Conservation (phyloP, 306 rosid species). For the Trifolium fragiferum region DNA sequence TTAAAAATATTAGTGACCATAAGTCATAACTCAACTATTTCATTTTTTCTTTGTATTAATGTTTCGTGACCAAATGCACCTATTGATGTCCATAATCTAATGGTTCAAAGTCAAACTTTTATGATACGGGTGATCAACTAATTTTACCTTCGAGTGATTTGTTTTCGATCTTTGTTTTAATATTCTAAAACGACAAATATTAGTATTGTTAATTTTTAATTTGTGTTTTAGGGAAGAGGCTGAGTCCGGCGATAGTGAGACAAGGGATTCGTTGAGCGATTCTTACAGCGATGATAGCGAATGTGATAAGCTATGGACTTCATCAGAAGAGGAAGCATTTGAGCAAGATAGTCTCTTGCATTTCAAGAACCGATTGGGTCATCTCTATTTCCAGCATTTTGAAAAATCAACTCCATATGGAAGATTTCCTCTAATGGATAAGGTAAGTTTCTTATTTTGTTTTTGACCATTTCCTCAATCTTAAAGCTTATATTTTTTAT, state of each 20-base stretch:
- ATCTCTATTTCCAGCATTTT: slow-evolving; percentile 73
- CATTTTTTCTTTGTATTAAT: too few relatives aligned
- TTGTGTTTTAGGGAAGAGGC: slow-evolving; percentile 67
- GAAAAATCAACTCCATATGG: slow-evolving; percentile 94
- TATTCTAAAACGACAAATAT: not conserved
- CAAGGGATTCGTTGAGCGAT: slow-evolving; percentile 80
- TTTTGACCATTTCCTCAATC: not conserved
- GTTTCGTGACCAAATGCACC: not conserved
- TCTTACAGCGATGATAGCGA: slow-evolving; percentile 83
- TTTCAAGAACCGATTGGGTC: slow-evolving; percentile 70
- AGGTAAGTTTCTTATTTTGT: slow-evolving; percentile 50
- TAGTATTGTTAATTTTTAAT: not conserved
- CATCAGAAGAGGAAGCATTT: slow-evolving; percentile 82
- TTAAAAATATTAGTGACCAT: too few relatives aligned
- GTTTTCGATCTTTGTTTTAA: too few relatives aligned
- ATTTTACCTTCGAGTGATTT: too few relatives aligned
- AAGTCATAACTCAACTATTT: too few relatives aligned
- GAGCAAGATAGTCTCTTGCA: slow-evolving; percentile 64
- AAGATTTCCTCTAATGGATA: slow-evolving; percentile 91
- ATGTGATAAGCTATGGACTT: slow-evolving; percentile 67
- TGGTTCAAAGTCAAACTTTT: too few relatives aligned
- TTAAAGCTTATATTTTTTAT: not conserved
- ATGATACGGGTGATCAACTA: too few relatives aligned
- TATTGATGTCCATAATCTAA: too few relatives aligned
- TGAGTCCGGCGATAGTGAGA: slow-evolving; percentile 78